Conservation (phyloP, 345 rosid genomes). For the Trapa bicornis region DNA sequence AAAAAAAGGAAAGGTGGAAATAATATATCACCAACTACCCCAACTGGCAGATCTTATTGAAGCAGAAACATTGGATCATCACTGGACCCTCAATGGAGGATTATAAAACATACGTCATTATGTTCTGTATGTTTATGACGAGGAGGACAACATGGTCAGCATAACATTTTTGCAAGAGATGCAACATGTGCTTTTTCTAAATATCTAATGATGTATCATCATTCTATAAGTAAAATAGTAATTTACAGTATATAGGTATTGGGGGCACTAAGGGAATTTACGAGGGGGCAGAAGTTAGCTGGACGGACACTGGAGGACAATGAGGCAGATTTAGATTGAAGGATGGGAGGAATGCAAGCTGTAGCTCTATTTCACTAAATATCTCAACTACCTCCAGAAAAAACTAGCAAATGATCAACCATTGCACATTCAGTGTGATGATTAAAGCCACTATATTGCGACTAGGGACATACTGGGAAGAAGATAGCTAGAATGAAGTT, state of each 20-base stretch:
- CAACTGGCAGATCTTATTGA: neutral
- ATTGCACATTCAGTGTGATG: neutral
- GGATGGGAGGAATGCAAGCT: slow-evolving; percentile 10
- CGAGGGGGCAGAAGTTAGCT: slow-evolving; percentile 7
- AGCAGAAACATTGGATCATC: neutral
- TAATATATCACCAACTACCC: neutral
- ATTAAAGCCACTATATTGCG: no score
- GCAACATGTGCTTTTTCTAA: neutral
- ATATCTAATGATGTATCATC: neutral
- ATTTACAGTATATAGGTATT: neutral
- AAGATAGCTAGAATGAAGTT: no score
- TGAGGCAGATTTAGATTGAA: slow-evolving; percentile 15
- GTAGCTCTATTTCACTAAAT: slow-evolving; percentile 7
- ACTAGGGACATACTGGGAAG: no score
- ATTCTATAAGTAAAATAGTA: neutral
- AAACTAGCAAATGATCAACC: slow-evolving; percentile 1
- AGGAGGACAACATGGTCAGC: neutral
- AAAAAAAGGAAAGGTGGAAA: neutral
- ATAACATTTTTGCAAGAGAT: neutral
- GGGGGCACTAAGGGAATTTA: slow-evolving; percentile 22
- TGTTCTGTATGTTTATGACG: neutral
- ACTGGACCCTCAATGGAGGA: neutral
- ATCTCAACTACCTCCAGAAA: slow-evolving; percentile 25
- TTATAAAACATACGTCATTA: neutral
- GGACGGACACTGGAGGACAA: slow-evolving; percentile 12